A percentile compares a stretch with the other conserved stretches of the same genome.
Evolutionary conservation across 371 early-diverging fungal species (phyloP).

Genomic region (Mortierella sp.): DNA sequence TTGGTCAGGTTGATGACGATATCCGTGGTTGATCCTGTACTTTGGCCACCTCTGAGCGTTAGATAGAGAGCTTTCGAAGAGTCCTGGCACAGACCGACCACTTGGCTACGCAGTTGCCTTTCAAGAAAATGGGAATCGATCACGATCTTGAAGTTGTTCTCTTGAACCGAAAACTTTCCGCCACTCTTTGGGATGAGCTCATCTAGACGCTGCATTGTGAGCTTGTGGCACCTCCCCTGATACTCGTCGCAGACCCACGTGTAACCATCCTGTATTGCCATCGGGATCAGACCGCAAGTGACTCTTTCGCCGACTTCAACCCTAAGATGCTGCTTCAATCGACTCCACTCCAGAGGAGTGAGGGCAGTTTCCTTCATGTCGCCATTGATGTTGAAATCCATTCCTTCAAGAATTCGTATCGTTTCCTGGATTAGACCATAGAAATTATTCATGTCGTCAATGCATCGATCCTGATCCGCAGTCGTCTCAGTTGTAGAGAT

Average conservation of each 20-base stretch:
- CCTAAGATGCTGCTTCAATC: slow-evolving; percentile 1
- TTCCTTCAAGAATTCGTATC: not conserved
- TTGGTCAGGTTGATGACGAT: too few species aligned
- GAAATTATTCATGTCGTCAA: not conserved
- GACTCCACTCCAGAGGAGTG: slow-evolving; percentile 1
- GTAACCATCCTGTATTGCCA: not conserved
- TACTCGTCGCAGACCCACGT: not conserved
- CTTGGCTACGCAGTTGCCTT: slow-evolving; percentile 1
- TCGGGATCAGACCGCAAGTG: slow-evolving; percentile 4
- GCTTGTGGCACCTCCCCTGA: not conserved
- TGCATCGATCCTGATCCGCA: not conserved
- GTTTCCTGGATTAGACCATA: not conserved
- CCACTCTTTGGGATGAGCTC: not conserved
- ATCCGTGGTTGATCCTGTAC: too few species aligned
- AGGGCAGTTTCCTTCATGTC: too few species aligned
- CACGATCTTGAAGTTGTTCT: not conserved
- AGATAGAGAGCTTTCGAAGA: not conserved
- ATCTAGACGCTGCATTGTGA: not conserved
- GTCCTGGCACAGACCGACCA: slow-evolving; percentile 3
- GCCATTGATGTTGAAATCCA: too few species aligned
- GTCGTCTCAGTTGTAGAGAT: too few species aligned
- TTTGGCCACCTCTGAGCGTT: not conserved
- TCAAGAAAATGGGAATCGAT: not conserved
- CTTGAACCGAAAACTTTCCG: not conserved
- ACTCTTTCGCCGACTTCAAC: slow-evolving; percentile 1